Conservation (phyloP, 257 asterid species). For the Linderniella brevidens region DNA sequence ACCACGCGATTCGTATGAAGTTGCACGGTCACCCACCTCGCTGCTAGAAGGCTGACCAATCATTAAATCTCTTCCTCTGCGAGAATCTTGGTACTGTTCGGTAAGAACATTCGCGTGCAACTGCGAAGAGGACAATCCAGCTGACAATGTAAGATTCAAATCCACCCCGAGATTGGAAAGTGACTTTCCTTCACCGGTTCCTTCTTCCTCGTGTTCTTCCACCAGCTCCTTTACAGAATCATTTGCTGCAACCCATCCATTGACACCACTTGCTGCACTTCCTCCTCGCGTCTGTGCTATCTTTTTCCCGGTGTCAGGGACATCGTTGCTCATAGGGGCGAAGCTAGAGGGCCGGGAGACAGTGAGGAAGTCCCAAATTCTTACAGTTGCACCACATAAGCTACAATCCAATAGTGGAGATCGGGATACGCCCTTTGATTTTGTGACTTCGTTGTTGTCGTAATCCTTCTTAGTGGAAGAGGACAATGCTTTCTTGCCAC, state of each 20-base stretch:
- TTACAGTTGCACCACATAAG: constrained; percentile 93
- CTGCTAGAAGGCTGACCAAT: constrained; percentile 84
- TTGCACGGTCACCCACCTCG: constrained; percentile 93
- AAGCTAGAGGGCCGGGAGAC: constrained; percentile 66
- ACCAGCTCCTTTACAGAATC: constrained; percentile 62
- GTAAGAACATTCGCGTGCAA: constrained; percentile 30
- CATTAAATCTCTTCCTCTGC: constrained; percentile 39
- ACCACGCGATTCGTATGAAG: constrained; percentile 89
- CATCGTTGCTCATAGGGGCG: constrained; percentile 58
- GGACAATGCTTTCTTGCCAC: constrained; percentile 71
- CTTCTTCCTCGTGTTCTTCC: constrained; percentile 80
- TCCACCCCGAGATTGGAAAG: constrained; percentile 66
- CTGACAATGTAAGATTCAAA: constrained; percentile 71
- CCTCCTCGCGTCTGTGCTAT: constrained; percentile 73
- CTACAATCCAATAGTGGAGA: constrained; percentile 90
- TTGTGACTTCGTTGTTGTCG: constrained; percentile 27
- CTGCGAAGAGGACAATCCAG: constrained; percentile 65
- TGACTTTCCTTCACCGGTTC: constrained; percentile 73
- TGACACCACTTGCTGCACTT: constrained; percentile 99
- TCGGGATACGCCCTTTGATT: constrained; percentile 61
- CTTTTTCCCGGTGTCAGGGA: constrained; percentile 83
- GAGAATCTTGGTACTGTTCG: constrained; percentile 38
- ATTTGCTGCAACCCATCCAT: constrained; percentile 82
- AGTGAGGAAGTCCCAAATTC: constrained; percentile 83
- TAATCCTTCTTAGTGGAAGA: constrained; percentile 40